phyloP scores from a whole-genome alignment of 106 monocot genomes.

The Triglochin maritima region DNA sequence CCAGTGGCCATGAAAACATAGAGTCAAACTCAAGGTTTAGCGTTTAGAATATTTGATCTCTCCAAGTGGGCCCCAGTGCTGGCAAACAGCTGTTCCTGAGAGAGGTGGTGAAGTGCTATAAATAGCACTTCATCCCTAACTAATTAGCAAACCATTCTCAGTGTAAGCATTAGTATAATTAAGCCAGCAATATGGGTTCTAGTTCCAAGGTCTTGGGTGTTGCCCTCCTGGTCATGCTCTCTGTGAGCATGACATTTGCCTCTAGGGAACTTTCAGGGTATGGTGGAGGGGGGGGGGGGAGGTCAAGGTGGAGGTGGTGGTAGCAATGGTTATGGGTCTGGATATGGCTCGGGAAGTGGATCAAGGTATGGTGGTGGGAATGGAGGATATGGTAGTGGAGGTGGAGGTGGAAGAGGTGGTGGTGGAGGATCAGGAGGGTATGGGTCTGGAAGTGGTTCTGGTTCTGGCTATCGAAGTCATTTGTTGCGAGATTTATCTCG shows the following conservation, averaged over 20 bases:
- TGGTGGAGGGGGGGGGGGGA: background rate
- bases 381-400: background rate
- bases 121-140: too few species aligned
- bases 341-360: background rate
- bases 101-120: too few species aligned
- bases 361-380: background rate
- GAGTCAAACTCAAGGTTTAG: too few species aligned
- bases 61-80: too few species aligned
- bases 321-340: background rate
- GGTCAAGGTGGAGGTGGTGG: background rate
- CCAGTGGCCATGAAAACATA: too few species aligned
- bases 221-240: background rate
- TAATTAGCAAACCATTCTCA: too few species aligned
- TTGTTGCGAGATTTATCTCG: constrained; percentile 10
- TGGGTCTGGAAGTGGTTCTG: background rate
- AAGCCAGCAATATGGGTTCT: background rate
- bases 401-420: background rate
- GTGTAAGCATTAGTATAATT: too few species aligned
- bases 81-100: too few species aligned
- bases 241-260: background rate
- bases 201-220: background rate
- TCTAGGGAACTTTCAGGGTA: background rate
- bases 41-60: too few species aligned
- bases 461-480: constrained; percentile 10
- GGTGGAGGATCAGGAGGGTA: background rate